phyloP scores from a whole-genome alignment of 768 basidiomycete species.

The Mycena indigotica region DNA sequence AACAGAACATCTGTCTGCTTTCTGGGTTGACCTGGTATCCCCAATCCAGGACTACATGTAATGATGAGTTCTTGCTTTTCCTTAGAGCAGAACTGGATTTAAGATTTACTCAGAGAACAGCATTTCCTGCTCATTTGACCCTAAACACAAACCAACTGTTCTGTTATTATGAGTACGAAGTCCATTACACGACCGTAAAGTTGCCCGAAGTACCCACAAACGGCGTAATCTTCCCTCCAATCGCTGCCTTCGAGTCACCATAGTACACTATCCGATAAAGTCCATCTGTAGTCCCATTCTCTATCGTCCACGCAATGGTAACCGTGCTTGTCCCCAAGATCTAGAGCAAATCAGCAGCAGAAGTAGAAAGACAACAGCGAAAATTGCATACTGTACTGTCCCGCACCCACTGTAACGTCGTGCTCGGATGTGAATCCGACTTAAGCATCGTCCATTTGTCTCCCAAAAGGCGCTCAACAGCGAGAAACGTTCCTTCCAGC shows the following conservation, averaged over 20 bases:
- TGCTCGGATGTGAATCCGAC: constrained; percentile 60
- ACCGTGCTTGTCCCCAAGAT: constrained; percentile 48
- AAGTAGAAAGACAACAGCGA: neutral
- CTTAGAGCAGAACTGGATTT: too few species aligned
- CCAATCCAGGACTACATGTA: too few species aligned
- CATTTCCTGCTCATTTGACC: too few species aligned
- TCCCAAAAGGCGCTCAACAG: constrained; percentile 40
- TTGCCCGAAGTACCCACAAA: constrained; percentile 37
- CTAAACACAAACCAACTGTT: too few species aligned
- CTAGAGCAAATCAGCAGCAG: constrained; percentile 22
- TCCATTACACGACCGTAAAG: neutral
- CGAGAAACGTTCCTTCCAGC: constrained; percentile 52
- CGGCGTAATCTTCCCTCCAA: constrained; percentile 40
- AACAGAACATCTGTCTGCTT: too few species aligned
- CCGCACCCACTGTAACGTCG: constrained; percentile 49
- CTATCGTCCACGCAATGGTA: constrained; percentile 48
- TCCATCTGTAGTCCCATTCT: constrained; percentile 45
- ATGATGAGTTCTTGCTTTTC: too few species aligned
- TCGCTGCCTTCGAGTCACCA: constrained; percentile 51
- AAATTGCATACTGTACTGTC: constrained; percentile 34
- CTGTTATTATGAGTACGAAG: too few species aligned
- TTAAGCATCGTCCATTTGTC: constrained; percentile 41
- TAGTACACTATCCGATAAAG: constrained; percentile 53
- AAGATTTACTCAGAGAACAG: too few species aligned
- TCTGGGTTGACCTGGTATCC: too few species aligned